Evolutionary conservation across 306 rosid species (phyloP), one percentile per base, ranked within the genome.

Genomic region (Vicia faba): DNA sequence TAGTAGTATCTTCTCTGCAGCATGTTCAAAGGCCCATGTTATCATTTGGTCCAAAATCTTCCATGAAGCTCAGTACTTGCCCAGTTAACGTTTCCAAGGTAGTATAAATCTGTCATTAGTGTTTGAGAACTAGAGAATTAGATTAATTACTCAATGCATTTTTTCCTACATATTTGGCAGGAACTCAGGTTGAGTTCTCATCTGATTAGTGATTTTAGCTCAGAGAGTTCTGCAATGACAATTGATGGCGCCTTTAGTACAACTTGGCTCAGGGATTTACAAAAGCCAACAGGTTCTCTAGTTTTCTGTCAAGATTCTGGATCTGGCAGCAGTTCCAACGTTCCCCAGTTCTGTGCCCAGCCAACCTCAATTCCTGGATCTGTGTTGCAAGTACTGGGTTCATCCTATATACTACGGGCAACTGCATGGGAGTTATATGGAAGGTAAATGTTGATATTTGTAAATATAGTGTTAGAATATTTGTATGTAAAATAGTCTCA

Each of bases 31-130:
- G 96, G 66, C 98, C 96, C 73, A 79, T 92, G 55, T 70, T 92
- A 53, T 89, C 96, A 43, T 92, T 92, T 81, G 96, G 98, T 78
- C 98, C 98, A 69, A 92, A 90, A 83, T 85, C 91, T 80, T 83
- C 83, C 73, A 71, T 86, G 84, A 88, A 84, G 87, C 93, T 92
- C 58, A 81, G 87, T 82, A 89, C 98, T 64, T 84, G 81, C 72
- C 96, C 98, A 10, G 78, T 84, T 40, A 82, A 75, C 19, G 96
- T 92, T 69, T 87, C 88, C 88, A 89, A 92, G 98, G 98, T 92
- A 81, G 53, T 12, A 63, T 50, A 61, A 61, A 33, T 68, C 60
- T 61, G 55, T 64, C 69, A 70, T 60, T 75, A 45, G 29, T 66
- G 38, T 69, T 69, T 33, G 16, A 20, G 43, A 61, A 51, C 58